Evolutionary conservation across 208 protist species (phyloP), one percentile per base, ranked within the genome.

Genomic region (Naegleria gruberi): DNA sequence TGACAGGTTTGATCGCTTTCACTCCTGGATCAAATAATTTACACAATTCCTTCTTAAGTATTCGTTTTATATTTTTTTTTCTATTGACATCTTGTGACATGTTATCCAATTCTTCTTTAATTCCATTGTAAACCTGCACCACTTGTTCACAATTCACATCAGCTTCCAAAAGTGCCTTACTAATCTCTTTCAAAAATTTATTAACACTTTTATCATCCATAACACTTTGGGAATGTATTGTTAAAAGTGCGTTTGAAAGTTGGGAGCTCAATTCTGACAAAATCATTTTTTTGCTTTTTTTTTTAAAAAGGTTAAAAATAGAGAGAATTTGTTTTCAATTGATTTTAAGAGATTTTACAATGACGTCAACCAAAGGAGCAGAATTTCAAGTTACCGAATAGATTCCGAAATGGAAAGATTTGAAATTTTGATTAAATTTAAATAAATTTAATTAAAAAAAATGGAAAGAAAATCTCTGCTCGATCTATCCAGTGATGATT

Each of bases 141-240:
- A 98, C 97, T 15, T 98, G 93, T 23, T 92, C 93, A n/a, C 99
- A 92, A 86, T 99, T 98, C 30, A 99, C 98, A 93, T 99, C 98
- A 0, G 98, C 95, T 91, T 97, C 94, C 46, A 99, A 94, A 17
- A 99, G 93, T 23, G 98, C 98, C 44, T 95, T 94, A 47, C 94
- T 94, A 57, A 99, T 96, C 17, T 99, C 97, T 82, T 98, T 98
- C 40, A 99, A 92, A 84, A 99, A 93, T 73, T 95, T 93, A 93
- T 99, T 96, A 44, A 99, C 93, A 37, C 97, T 97, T 8, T 97
- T 94, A 82, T 99, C 96, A 90, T 97, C 96, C 37, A 99, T 91
- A 34, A 98, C 92, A 0, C 95, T 96, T 77, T 97, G 94, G 55
- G 94, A 94, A 65, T 94, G 96, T 92, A 99, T 96, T 90, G 95